Conservation (phyloP, 306 rosid genomes). For the Astragalus membranaceus region DNA sequence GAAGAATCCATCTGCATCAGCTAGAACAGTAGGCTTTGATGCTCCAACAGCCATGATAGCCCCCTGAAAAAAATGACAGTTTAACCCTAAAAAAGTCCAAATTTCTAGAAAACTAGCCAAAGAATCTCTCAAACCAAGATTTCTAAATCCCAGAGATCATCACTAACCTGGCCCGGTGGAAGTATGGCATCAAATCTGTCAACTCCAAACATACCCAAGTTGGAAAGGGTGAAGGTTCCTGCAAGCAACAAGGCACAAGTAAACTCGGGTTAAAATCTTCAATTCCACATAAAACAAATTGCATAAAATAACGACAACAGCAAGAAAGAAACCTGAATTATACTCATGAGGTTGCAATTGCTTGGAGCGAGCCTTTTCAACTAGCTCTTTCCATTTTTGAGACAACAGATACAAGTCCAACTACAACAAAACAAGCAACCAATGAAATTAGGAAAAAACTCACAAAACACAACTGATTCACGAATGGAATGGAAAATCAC, state of each 20-base stretch:
- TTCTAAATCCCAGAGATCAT: background rate
- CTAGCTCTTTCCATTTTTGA: conserved; percentile 86
- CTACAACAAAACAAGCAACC: conserved; percentile 41
- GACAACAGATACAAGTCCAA: conserved; percentile 86
- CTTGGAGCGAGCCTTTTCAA: conserved; percentile 82
- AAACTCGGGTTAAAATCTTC: background rate
- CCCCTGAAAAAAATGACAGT: conserved; percentile 44
- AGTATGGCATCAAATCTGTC: conserved; percentile 93
- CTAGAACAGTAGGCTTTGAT: conserved; percentile 70
- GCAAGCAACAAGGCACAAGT: background rate
- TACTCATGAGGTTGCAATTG: conserved; percentile 90
- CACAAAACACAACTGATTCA: background rate
- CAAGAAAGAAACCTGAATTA: conserved; percentile 53
- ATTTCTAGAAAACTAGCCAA: background rate
- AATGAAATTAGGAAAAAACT: background rate
- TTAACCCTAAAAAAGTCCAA: conserved; percentile 6
- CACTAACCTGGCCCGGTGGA: conserved; percentile 91
- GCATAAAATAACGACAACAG: background rate
- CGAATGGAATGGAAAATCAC: background rate
- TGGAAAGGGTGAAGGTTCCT: conserved; percentile 96
- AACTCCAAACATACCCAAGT: conserved; percentile 95
- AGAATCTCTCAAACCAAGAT: background rate
- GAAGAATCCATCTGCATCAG: conserved; percentile 74
- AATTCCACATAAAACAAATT: background rate
- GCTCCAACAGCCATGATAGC: conserved; percentile 99